Evolutionary conservation across 495 filamentous ascomycete species (phyloP).

Genomic region (Penicillium parvum): DNA sequence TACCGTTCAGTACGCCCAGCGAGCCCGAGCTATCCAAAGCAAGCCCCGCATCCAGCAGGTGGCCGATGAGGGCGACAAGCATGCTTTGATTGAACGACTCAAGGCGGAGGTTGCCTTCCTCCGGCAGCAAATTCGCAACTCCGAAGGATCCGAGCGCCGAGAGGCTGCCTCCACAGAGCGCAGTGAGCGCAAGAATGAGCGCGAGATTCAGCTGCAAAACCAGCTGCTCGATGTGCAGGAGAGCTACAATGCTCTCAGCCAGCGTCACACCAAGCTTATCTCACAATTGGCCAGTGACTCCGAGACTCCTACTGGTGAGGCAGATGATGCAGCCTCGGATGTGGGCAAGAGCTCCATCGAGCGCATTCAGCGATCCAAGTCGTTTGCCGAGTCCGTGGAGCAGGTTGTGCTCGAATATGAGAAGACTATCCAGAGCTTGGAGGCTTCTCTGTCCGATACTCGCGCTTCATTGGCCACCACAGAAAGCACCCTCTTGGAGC

Average conservation of each 20-base stretch:
- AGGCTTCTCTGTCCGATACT: constrained; percentile 87
- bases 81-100: constrained; percentile 87
- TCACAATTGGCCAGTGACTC: constrained; percentile 87
- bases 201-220: constrained; percentile 88
- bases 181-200: constrained; percentile 72
- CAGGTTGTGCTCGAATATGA: constrained; percentile 97
- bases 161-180: constrained; percentile 60
- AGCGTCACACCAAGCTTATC: constrained; percentile 91
- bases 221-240: constrained; percentile 90
- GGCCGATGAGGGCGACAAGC: constrained; percentile 87
- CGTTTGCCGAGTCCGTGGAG: constrained; percentile 91
- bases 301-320: constrained; percentile 52
- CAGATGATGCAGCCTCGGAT: constrained; percentile 52
- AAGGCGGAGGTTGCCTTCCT: constrained; percentile 93
- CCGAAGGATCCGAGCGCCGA: constrained; percentile 61
- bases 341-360: constrained; percentile 80
- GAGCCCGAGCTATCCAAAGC: constrained; percentile 94
- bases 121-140: constrained; percentile 80
- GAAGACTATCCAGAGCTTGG: constrained; percentile 93
- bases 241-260: constrained; percentile 85
- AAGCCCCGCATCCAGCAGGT: constrained; percentile 94
- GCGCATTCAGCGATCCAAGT: constrained; percentile 86
- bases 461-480: constrained; percentile 75
- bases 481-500: constrained; percentile 83
- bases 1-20: constrained; percentile 93